Evolutionary conservation across 2,329 filamentous ascomycete species (phyloP), one percentile per base, ranked within the genome.

Genomic region (Chrysoporthe puriensis): DNA sequence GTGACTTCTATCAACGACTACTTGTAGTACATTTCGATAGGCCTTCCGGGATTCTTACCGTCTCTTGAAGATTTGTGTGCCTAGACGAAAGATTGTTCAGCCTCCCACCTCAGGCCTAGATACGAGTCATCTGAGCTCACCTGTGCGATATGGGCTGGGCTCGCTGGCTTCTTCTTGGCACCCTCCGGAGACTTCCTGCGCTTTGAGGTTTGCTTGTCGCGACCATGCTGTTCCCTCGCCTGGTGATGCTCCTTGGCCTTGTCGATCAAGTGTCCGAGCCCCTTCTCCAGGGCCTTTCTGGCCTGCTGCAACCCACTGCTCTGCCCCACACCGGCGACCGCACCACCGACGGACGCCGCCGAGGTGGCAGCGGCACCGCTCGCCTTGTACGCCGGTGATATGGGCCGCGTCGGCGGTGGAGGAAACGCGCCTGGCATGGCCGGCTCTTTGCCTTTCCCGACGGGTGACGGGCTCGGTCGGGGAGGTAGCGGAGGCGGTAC

Each of bases 201-300:
- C 8, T 34, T 48, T 26, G 68, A 26, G 18, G n/a, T 40, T 50
- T 44, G 67, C 54, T 52, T 60, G 8, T 60, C 62, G 9, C 32
- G 48, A 6, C 42, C 26, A 21, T 66, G 59, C 52, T 66, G 65
- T 32, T 69, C 68, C 42, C 43, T 44, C 32, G 62, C 62, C 16
- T 57, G 52, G 8, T 69, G 68, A 40, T 69, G 66, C 58, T 69
- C 68, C 62, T 68, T 69, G 14, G 68, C 68, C 65, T 36, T 68
- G 36, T 68, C 65, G 13, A 68, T 62, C 8, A 69, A 44, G 16
- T 69, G 59, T 36, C 66, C 61, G 36, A 67, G n/a, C 8, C 66
- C 62, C 50, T 68, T 62, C 44, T 66, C 68, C 40, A 69, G 34
- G 13, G 65, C 66, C 62, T 66, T 68, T n/a, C 68, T 63, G 26